Conservation (phyloP, 805 yeast species). For the Candida patagonica region DNA sequence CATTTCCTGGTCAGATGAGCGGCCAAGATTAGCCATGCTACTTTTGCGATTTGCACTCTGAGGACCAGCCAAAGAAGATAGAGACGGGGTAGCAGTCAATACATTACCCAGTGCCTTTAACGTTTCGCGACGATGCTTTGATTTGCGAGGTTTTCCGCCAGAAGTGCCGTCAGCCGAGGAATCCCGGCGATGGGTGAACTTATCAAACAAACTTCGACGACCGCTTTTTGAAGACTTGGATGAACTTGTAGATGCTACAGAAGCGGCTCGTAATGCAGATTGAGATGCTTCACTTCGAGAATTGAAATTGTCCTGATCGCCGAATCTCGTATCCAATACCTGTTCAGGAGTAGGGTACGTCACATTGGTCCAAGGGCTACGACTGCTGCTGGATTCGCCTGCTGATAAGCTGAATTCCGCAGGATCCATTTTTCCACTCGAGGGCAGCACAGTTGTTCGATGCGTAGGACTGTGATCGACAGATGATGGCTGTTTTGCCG, state of each 20-base stretch:
- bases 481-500: not conserved
- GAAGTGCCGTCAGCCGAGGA: not conserved
- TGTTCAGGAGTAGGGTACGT: constrained; percentile 18
- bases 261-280: not conserved
- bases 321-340: constrained; percentile 14
- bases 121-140: not conserved
- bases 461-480: not conserved
- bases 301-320: not conserved
- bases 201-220: constrained; percentile 1
- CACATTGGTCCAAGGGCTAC: constrained; percentile 1
- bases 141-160: not conserved
- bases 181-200: constrained; percentile 3
- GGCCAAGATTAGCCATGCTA: not conserved
- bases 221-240: constrained; percentile 2
- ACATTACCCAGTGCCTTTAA: constrained; percentile 3
- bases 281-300: too few species aligned
- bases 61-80: not conserved
- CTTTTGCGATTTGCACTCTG: not conserved
- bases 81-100: not conserved
- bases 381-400: not conserved
- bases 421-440: constrained; percentile 9
- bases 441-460: not conserved
- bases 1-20: not conserved
- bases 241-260: not conserved
- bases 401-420: constrained; percentile 11